Conservation (phyloP, 1,139 yeast genomes). For the Kluyveromyces sp. region DNA sequence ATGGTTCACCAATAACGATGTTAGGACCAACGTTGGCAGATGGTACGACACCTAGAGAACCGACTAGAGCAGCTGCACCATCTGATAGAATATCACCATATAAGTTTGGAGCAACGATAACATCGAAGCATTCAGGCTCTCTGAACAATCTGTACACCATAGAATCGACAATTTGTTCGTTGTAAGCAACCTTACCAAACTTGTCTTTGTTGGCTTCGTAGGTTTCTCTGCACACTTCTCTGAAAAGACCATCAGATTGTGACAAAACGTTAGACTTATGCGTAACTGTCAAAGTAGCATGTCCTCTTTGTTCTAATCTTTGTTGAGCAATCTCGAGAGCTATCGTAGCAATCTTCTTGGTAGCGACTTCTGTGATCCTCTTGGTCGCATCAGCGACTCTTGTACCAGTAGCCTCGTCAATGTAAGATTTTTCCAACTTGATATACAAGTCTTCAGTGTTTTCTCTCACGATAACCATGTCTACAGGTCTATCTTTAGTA, state of each 20-base stretch:
- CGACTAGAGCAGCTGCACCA: conserved; percentile 98
- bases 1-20: conserved; percentile 97
- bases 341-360: conserved; percentile 77
- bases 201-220: conserved; percentile 57
- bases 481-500: conserved; percentile 72
- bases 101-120: conserved; percentile 95
- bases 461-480: conserved; percentile 96
- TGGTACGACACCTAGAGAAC: conserved; percentile 96
- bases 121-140: conserved; percentile 95
- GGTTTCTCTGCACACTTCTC: conserved; percentile 78
- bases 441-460: conserved; percentile 95
- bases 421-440: conserved; percentile 78
- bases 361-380: conserved; percentile 85
- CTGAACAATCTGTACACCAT: conserved; percentile 99
- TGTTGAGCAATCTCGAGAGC: conserved; percentile 89
- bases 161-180: conserved; percentile 96
- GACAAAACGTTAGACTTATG: conserved; percentile 95
- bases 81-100: conserved; percentile 96
- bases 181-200: conserved; percentile 54
- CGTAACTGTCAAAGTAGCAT: conserved; percentile 74
- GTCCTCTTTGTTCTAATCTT: conserved; percentile 70
- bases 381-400: conserved; percentile 95
- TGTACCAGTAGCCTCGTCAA: conserved; percentile 65
- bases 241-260: conserved; percentile 89
- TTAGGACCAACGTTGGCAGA: conserved; percentile 94